phyloP scores from a whole-genome alignment of 2,329 filamentous ascomycete species.

The Colletotrichum tropicicola region DNA sequence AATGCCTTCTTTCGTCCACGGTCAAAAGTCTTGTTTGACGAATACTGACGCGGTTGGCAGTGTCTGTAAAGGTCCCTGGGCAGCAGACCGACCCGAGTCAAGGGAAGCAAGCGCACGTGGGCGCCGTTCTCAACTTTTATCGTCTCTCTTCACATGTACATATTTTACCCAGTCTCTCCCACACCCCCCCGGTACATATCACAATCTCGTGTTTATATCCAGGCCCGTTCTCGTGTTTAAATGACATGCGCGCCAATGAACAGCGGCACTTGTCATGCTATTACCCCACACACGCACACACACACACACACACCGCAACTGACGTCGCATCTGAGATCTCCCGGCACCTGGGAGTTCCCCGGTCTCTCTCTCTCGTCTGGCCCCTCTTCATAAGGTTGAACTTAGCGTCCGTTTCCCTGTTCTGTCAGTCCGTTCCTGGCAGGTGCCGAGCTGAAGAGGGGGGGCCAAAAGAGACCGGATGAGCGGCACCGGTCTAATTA shows the following conservation, averaged over 20 bases:
- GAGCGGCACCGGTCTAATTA: too few species aligned
- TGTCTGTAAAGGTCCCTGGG: slow-evolving; percentile 5
- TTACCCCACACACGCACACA: background rate
- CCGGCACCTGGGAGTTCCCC: slow-evolving; percentile 8
- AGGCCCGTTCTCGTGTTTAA: too few species aligned
- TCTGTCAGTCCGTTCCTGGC: background rate
- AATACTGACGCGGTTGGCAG: slow-evolving; percentile 3
- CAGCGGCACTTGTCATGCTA: background rate
- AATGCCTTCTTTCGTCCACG: too few species aligned
- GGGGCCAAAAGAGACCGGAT: background rate
- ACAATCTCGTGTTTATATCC: background rate
- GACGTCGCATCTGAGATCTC: slow-evolving; percentile 20
- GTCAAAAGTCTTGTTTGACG: background rate
- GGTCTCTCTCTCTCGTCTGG: background rate
- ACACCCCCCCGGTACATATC: background rate
- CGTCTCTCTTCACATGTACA: background rate
- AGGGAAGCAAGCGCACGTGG: background rate
- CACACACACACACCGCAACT: background rate
- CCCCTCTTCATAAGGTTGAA: slow-evolving; percentile 12
- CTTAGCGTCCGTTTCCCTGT: background rate
- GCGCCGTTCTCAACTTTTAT: background rate
- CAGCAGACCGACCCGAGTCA: background rate
- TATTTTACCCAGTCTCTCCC: background rate
- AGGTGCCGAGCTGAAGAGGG: background rate
- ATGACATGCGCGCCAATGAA: slow-evolving; percentile 19